A percentile compares a stretch with the other conserved stretches of the same genome.
Conservation (phyloP, 257 asterid species). For the Mitragyna speciosa region DNA sequence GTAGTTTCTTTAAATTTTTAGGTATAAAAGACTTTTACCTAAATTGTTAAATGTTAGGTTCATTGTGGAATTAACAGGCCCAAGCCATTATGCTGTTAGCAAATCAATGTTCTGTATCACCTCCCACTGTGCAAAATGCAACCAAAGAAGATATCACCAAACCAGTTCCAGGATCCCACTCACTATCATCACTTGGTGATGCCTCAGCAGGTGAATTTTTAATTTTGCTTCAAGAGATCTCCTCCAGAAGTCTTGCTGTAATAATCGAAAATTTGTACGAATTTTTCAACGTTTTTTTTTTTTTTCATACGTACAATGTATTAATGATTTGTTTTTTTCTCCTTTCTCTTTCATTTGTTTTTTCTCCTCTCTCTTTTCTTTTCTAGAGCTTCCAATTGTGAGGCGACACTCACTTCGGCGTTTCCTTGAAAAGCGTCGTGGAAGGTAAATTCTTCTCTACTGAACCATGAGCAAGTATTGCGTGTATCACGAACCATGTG, state of each 20-base stretch:
- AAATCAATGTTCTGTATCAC: background rate
- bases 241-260: background rate
- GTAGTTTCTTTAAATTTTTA: too few relatives aligned
- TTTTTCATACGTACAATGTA: too few relatives aligned
- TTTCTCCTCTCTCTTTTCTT: too few relatives aligned
- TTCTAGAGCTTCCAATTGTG: conserved; percentile 17
- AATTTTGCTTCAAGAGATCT: background rate
- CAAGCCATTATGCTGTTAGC: conserved; percentile 17
- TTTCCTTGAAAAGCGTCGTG: conserved; percentile 26
- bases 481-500: too few relatives aligned
- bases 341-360: too few relatives aligned
- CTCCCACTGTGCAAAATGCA: background rate
- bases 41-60: too few relatives aligned
- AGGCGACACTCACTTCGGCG: conserved; percentile 22
- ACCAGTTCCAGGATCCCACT: background rate
- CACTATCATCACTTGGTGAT: background rate
- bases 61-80: conserved; percentile 4
- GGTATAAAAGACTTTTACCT: too few relatives aligned
- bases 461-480: too few relatives aligned
- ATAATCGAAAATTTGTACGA: too few relatives aligned
- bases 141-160: background rate
- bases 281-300: too few relatives aligned
- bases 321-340: too few relatives aligned
- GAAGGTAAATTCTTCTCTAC: too few relatives aligned
- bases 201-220: conserved; percentile 4